Evolutionary conservation across 108 stramenopile species (phyloP).

Genomic region (Skeletonema grethae): DNA sequence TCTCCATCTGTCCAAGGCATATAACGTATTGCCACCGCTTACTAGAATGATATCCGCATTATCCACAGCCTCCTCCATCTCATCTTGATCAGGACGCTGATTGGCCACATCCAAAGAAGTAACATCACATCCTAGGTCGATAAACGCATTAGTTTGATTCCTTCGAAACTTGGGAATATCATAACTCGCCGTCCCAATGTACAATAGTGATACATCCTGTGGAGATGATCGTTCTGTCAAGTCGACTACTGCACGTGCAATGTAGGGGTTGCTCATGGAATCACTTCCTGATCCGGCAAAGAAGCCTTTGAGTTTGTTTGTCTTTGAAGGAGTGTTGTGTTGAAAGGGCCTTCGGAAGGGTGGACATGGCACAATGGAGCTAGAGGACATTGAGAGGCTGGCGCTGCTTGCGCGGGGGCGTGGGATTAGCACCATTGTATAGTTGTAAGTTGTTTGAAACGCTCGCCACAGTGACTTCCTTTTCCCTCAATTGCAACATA

Average conservation of each 20-base stretch:
- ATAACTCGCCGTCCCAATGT: slow-evolving; percentile 77
- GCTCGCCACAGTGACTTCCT: too few relatives aligned
- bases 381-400: slow-evolving; percentile 2
- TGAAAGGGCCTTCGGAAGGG: slow-evolving; percentile 26
- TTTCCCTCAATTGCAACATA: background rate
- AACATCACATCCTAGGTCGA: slow-evolving; percentile 41
- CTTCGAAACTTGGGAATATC: slow-evolving; percentile 56
- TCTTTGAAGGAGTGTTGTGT: background rate
- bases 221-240: slow-evolving; percentile 16
- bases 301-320: slow-evolving; percentile 47
- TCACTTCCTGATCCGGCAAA: slow-evolving; percentile 67
- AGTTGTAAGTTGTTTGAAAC: background rate
- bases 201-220: slow-evolving; percentile 50
- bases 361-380: slow-evolving; percentile 29
- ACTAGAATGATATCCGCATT: slow-evolving; percentile 70
- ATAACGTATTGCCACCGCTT: slow-evolving; percentile 86
- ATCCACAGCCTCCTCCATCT: slow-evolving; percentile 45
- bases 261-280: slow-evolving; percentile 49
- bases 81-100: slow-evolving; percentile 24
- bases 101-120: slow-evolving; percentile 36
- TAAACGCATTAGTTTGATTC: slow-evolving; percentile 44
- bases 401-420: slow-evolving; percentile 4
- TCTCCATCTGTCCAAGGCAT: slow-evolving; percentile 82
- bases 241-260: slow-evolving; percentile 49
- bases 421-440: background rate